A percentile compares a stretch with the other conserved stretches of the same genome.
These are phyloP conservation scores for Cryoendolithus antarcticus DNA, from an alignment of 2,329 filamentous ascomycete genomes.

Conservation along the genomic window DNA sequence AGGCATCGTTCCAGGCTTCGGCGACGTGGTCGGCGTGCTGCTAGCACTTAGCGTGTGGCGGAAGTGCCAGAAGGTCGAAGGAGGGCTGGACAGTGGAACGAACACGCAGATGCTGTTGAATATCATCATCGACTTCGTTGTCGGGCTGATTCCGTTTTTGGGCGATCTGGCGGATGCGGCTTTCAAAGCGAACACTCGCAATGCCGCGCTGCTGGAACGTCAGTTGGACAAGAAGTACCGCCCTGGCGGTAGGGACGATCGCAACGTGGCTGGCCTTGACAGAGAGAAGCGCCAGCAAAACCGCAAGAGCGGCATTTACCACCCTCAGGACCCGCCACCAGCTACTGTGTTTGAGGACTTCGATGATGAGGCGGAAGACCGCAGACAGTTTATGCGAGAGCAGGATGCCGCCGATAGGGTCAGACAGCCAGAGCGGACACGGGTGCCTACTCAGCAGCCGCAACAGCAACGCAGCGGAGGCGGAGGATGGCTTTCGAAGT, in stretches of 20 bases:
- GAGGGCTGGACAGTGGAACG: conserved; percentile 54
- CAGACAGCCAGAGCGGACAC: conserved; percentile 3
- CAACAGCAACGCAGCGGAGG: conserved; percentile 1
- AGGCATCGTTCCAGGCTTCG: conserved; percentile 67
- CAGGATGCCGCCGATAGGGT: neutral
- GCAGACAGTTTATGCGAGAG: conserved; percentile 7
- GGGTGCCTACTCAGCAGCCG: neutral
- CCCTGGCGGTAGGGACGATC: conserved; percentile 23
- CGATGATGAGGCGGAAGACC: conserved; percentile 25
- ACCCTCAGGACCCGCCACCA: conserved; percentile 26
- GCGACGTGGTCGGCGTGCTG: conserved; percentile 61
- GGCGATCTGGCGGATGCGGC: conserved; percentile 65
- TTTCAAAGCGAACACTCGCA: conserved; percentile 65
- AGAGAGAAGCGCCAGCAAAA: conserved; percentile 22
- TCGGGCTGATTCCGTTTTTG: conserved; percentile 62
- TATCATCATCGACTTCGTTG: conserved; percentile 58
- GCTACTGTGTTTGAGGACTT: conserved; percentile 37
- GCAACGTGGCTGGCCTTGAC: conserved; percentile 15
- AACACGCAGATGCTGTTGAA: conserved; percentile 68
- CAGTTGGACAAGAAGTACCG: conserved; percentile 57
- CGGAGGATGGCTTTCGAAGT: conserved; percentile 1
- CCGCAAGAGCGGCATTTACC: conserved; percentile 20
- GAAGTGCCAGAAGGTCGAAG: conserved; percentile 61
- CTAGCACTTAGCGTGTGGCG: conserved; percentile 65
- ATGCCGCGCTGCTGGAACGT: conserved; percentile 56